These are phyloP conservation scores for Sporothrix luriei DNA, from an alignment of 2,329 filamentous ascomycete genomes.

Conservation along the genomic window DNA sequence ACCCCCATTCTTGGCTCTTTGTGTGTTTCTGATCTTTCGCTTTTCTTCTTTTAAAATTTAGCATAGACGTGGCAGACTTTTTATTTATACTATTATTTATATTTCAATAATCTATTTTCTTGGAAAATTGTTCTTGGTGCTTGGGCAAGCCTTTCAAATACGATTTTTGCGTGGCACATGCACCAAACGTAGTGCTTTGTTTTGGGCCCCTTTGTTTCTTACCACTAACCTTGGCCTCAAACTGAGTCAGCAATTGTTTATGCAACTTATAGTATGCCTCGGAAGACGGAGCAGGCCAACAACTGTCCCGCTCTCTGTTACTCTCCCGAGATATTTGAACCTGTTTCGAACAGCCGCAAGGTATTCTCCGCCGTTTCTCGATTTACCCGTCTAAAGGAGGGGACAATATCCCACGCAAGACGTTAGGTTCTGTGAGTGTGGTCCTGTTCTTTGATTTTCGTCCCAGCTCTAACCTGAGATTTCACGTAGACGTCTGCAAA, in stretches of 20 bases:
- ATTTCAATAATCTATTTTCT: background rate
- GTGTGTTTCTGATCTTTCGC: background rate
- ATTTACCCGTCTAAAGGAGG: background rate
- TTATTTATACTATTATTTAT: background rate
- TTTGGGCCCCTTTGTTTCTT: no score
- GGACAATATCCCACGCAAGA: background rate
- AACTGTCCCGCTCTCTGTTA: background rate
- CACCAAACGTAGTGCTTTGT: background rate
- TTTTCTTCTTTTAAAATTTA: background rate
- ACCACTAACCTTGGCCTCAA: background rate
- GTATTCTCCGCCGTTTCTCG: conserved; percentile 4
- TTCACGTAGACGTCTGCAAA: no score
- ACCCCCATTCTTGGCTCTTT: background rate
- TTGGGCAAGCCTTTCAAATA: no score
- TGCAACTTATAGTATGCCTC: no score
- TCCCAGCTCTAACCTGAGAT: background rate
- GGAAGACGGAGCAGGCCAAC: no score
- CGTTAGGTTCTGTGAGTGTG: background rate
- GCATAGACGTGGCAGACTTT: conserved; percentile 10
- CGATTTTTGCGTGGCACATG: no score
- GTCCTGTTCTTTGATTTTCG: background rate
- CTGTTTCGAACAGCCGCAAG: background rate
- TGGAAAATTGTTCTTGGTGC: background rate
- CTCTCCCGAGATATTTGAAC: background rate
- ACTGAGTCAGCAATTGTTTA: background rate